Conservation (phyloP, 352 stramenopile genomes). For the Thraustotheca clavata region DNA sequence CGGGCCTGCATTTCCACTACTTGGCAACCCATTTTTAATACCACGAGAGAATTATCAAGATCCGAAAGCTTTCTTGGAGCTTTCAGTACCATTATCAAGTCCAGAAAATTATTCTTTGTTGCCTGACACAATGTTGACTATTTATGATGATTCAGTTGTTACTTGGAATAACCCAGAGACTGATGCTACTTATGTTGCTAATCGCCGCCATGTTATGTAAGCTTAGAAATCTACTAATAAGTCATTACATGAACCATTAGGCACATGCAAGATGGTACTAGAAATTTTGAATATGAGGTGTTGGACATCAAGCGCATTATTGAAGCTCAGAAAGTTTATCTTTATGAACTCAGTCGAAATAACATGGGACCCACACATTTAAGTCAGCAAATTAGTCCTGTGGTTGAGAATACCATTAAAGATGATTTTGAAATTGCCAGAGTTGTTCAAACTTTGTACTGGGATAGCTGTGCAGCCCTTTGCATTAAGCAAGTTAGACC, state of each 20-base stretch:
- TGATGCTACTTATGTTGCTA: slow-evolving; percentile 13
- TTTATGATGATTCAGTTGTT: background rate
- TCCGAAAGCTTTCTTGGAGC: slow-evolving; percentile 21
- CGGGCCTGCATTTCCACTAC: slow-evolving; percentile 37
- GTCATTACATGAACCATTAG: background rate
- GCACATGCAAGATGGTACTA: background rate
- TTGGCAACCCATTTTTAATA: slow-evolving; percentile 65
- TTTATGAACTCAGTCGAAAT: slow-evolving; percentile 15
- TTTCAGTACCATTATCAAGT: background rate
- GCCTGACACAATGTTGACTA: background rate
- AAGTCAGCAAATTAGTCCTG: background rate
- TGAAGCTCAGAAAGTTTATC: slow-evolving; percentile 3
- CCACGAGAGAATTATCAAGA: slow-evolving; percentile 48
- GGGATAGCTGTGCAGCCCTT: slow-evolving; percentile 66
- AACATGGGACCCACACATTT: background rate
- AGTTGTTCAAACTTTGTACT: slow-evolving; percentile 64
- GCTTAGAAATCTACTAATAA: background rate
- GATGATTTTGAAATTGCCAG: slow-evolving; percentile 8
- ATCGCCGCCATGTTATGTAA: slow-evolving; percentile 8
- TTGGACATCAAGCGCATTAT: slow-evolving; percentile 8
- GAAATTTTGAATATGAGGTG: background rate
- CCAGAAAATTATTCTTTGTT: background rate
- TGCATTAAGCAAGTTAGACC: slow-evolving; percentile 44
- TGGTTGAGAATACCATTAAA: background rate
- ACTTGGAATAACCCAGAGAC: slow-evolving; percentile 18